These are phyloP conservation scores for Baeospora myosura DNA, from an alignment of 1,284 basidiomycete species.

Conservation along the genomic window DNA sequence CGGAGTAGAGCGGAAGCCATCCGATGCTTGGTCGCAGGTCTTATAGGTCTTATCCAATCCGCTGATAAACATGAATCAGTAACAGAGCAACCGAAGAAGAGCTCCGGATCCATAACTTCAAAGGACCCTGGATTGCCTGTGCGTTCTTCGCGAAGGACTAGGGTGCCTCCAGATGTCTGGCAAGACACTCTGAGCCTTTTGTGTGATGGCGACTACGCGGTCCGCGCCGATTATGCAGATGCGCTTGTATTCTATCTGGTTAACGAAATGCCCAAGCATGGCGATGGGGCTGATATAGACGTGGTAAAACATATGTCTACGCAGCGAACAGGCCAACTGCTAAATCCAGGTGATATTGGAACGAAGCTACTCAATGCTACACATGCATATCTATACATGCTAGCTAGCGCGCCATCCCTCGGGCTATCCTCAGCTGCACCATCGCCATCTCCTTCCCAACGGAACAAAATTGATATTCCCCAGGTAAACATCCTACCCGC, in stretches of 20 bases:
- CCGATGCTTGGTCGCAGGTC: conserved; percentile 64
- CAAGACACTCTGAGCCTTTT: conserved; percentile 81
- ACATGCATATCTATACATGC: conserved; percentile 71
- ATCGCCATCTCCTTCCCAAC: conserved; percentile 35
- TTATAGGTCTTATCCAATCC: conserved; percentile 65
- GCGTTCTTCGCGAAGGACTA: conserved; percentile 52
- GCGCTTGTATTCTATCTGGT: conserved; percentile 68
- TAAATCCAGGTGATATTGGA: conserved; percentile 53
- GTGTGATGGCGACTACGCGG: conserved; percentile 66
- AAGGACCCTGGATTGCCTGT: conserved; percentile 19
- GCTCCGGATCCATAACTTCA: conserved; percentile 14
- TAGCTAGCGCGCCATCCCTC: conserved; percentile 64
- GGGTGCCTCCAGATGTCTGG: conserved; percentile 78
- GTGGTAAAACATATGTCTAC: conserved; percentile 38
- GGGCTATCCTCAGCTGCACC: conserved; percentile 32
- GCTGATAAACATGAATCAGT: conserved; percentile 44
- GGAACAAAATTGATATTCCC: conserved; percentile 23
- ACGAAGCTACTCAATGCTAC: conserved; percentile 71
- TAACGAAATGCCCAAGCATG: conserved; percentile 63
- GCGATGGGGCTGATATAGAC: conserved; percentile 39
- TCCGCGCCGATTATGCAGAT: conserved; percentile 73
- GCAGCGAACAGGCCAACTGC: no score
- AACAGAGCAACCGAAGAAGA: conserved; percentile 23
- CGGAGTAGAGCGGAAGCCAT: conserved; percentile 62
- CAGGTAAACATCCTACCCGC: conserved; percentile 30